Base-by-base conservation (phyloP, 306 rosid species). In the Mimosa pudica region DNA sequence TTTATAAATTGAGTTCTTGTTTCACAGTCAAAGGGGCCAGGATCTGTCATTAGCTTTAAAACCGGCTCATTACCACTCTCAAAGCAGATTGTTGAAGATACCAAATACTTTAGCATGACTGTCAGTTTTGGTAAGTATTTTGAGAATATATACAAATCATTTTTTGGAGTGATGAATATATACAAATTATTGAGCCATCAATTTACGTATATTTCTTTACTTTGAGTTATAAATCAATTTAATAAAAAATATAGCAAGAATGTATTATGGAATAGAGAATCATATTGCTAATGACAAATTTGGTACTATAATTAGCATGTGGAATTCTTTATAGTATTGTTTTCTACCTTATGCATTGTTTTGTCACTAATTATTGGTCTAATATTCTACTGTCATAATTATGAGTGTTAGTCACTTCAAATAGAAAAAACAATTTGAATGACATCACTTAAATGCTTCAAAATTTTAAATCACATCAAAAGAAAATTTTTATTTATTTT, bases 21-120 rank as follows among this genome's bases (percentile, higher is more conserved):
- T 77, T 79, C 82, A 62, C 85, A 94, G 98, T 94, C 98, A 73
- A 90, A 86, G 75, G 98, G 96, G 80, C 93, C 98, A 38, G 94
- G 97, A 60, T 86, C 94, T 71, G 97, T 94, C 77, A 77, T 92
- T 84, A 94, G 98, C 88, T 92, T 94, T 86, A 79, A 86, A 84
- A 92, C 97, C 9, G 97, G 94, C 72, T 92, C 94, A 63, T 45
- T 86, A 70, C 87, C 92, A 41, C 91, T 94, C 77, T 94, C 97
- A 72, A 92, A 86, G 94, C 93, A 94, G 79, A 78, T 94, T 79
- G 97, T 88, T 45, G 97, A 92, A 85, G 81, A 86, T 52, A 92
- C 97, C 82, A 87, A 88, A 71, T 94, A 89, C 90, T 94, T 87
- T 89, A 90, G 98, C 90, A 83, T 92, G 76, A 87, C 94, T 6